These are phyloP conservation scores for Rhizopogon rudus DNA, from an alignment of 768 basidiomycete species.

Conservation along the genomic window DNA sequence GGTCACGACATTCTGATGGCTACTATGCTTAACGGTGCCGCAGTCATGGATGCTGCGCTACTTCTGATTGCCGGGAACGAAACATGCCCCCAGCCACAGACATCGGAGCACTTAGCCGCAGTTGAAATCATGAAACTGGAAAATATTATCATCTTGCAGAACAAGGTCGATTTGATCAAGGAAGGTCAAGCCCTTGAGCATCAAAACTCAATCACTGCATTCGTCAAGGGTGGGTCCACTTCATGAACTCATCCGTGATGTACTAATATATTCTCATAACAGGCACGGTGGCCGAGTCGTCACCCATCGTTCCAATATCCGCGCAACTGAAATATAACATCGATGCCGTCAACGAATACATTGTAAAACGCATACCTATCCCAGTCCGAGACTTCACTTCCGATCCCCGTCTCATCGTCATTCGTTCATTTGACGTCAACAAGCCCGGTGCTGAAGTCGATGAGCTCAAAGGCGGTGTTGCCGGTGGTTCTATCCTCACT, in stretches of 20 bases:
- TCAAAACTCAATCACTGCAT: constrained; percentile 91
- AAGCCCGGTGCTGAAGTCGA: constrained; percentile 97
- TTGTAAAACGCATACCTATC: constrained; percentile 94
- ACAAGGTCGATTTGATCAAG: constrained; percentile 98
- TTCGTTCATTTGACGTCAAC: constrained; percentile 99
- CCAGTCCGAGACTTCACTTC: constrained; percentile 91
- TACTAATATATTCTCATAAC: background rate
- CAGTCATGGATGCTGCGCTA: constrained; percentile 98
- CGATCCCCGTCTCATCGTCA: constrained; percentile 92
- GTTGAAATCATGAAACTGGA: constrained; percentile 99
- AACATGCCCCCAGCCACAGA: constrained; percentile 98
- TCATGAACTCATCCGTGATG: background rate
- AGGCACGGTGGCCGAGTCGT: constrained; percentile 97
- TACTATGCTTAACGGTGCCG: constrained; percentile 99
- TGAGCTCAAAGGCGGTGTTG: constrained; percentile 96
- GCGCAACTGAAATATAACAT: constrained; percentile 99
- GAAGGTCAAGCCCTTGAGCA: constrained; percentile 93
- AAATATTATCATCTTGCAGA: constrained; percentile 96
- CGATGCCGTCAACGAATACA: constrained; percentile 98
- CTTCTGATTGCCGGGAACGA: constrained; percentile 97
- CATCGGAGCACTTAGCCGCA: constrained; percentile 96
- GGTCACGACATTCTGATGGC: constrained; percentile 99
- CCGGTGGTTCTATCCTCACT: constrained; percentile 92
- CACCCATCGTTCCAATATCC: constrained; percentile 98
- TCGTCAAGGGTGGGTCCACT: constrained; percentile 75